Percentiles rank a stretch among this genome's conserved stretches.
Conservation (phyloP, 768 basidiomycete species). For the Melanogaster broomeanus region DNA sequence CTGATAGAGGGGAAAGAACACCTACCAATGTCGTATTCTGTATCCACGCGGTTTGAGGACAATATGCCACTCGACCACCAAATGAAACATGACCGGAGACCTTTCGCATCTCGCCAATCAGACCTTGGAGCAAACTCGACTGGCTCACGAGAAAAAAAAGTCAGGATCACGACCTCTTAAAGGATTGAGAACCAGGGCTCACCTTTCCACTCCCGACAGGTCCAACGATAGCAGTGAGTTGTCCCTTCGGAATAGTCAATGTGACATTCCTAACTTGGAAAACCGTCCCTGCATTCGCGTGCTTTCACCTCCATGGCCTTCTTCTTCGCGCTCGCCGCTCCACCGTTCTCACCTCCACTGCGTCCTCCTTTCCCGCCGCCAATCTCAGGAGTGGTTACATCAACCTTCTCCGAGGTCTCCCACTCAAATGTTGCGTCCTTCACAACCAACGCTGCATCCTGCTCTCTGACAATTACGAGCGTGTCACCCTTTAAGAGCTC, state of each 20-base stretch:
- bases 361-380: background rate
- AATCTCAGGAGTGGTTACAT: background rate
- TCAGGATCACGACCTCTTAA: background rate
- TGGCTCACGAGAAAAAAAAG: constrained; percentile 10
- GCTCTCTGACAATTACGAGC: constrained; percentile 44
- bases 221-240: constrained; percentile 64
- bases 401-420: constrained; percentile 41
- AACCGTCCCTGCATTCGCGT: background rate
- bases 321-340: background rate
- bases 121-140: constrained; percentile 58
- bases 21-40: constrained; percentile 63
- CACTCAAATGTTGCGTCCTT: constrained; percentile 64
- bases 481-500: constrained; percentile 46
- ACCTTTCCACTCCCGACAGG: constrained; percentile 70
- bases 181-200: background rate
- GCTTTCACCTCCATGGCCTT: constrained; percentile 12
- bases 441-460: constrained; percentile 51
- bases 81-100: constrained; percentile 53
- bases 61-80: constrained; percentile 68
- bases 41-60: constrained; percentile 77
- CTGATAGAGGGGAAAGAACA: background rate
- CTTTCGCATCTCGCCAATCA: constrained; percentile 72
- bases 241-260: constrained; percentile 56
- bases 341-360: constrained; percentile 6
- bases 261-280: constrained; percentile 55